Percentiles rank a stretch among this genome's conserved stretches.
Conservation (phyloP, 495 filamentous ascomycete genomes). For the Poronia punctata region DNA sequence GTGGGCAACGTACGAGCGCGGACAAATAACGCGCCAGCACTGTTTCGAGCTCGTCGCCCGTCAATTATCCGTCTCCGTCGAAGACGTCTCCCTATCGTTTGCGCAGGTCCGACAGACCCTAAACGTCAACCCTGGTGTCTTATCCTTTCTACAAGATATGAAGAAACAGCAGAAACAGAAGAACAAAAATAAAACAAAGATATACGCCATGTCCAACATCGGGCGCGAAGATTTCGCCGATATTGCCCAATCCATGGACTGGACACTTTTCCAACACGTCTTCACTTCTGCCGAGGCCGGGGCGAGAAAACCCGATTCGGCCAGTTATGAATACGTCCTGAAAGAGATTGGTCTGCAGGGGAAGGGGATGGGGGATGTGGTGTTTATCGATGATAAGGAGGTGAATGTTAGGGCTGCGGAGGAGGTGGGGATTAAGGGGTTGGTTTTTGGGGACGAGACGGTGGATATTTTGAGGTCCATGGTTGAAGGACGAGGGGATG, state of each 20-base stretch:
- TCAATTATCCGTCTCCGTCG: slow-evolving; percentile 2
- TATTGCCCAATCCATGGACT: slow-evolving; percentile 15
- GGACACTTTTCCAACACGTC: slow-evolving; percentile 23
- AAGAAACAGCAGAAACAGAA: too few species aligned
- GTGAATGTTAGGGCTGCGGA: slow-evolving; percentile 23
- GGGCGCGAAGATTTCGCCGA: slow-evolving; percentile 20
- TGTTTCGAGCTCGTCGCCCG: slow-evolving; percentile 10
- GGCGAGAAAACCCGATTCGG: slow-evolving; percentile 23
- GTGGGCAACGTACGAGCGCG: slow-evolving; percentile 13
- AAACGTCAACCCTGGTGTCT: slow-evolving; percentile 1
- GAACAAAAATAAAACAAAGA: not conserved
- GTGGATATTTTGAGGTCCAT: slow-evolving; percentile 7
- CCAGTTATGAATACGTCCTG: slow-evolving; percentile 23
- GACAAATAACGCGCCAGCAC: slow-evolving; percentile 10
- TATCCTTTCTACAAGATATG: slow-evolving; percentile 8
- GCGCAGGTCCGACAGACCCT: slow-evolving; percentile 7
- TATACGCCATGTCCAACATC: slow-evolving; percentile 22
- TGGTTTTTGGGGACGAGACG: slow-evolving; percentile 7
- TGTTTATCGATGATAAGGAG: slow-evolving; percentile 23
- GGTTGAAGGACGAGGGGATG: too few species aligned
- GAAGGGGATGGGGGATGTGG: slow-evolving; percentile 6
- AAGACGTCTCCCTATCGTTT: slow-evolving; percentile 7
- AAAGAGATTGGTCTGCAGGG: slow-evolving; percentile 9
- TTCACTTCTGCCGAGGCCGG: slow-evolving; percentile 25
- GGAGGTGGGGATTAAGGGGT: slow-evolving; percentile 16